Percentiles rank a stretch among this genome's conserved stretches.
These are phyloP conservation scores for Fonsecaea erecta DNA, from an alignment of 2,329 filamentous ascomycete species.

Conservation along the genomic window DNA sequence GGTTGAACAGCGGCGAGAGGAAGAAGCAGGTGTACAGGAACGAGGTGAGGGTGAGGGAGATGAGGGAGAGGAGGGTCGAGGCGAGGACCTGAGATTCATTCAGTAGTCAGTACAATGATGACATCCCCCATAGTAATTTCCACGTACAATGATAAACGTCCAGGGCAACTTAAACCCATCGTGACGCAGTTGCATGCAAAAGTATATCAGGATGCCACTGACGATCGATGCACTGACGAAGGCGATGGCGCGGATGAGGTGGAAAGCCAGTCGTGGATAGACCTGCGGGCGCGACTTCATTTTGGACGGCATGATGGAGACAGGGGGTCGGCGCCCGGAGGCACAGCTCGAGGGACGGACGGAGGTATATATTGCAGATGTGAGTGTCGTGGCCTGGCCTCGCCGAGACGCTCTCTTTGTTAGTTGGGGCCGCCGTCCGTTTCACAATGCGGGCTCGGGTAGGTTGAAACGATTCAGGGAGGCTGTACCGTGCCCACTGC, in stretches of 20 bases:
- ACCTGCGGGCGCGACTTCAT: slow-evolving; percentile 36
- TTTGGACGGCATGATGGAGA: slow-evolving; percentile 28
- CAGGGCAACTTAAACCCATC: slow-evolving; percentile 61
- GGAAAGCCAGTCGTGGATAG: slow-evolving; percentile 48
- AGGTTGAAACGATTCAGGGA: background rate
- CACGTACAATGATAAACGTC: slow-evolving; percentile 63
- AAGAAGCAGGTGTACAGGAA: slow-evolving; percentile 57
- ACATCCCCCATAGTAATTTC: too few relatives aligned
- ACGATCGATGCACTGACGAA: slow-evolving; percentile 61
- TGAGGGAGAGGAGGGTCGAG: slow-evolving; percentile 57
- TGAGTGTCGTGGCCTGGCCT: background rate
- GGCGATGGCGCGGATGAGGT: slow-evolving; percentile 44
- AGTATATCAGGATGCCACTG: slow-evolving; percentile 59
- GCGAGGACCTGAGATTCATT: slow-evolving; percentile 52
- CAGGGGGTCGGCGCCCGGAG: background rate
- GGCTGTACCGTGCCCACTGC: background rate
- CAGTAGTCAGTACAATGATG: background rate
- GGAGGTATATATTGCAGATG: background rate
- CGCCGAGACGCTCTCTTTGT: background rate
- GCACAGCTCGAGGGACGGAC: background rate
- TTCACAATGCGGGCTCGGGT: background rate
- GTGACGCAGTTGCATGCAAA: slow-evolving; percentile 58
- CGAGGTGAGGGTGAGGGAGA: slow-evolving; percentile 55
- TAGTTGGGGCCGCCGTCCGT: background rate
- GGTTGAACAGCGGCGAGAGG: slow-evolving; percentile 58